Evolutionary conservation across 495 filamentous ascomycete species (phyloP).

Genomic region (Aspergillus steynii): DNA sequence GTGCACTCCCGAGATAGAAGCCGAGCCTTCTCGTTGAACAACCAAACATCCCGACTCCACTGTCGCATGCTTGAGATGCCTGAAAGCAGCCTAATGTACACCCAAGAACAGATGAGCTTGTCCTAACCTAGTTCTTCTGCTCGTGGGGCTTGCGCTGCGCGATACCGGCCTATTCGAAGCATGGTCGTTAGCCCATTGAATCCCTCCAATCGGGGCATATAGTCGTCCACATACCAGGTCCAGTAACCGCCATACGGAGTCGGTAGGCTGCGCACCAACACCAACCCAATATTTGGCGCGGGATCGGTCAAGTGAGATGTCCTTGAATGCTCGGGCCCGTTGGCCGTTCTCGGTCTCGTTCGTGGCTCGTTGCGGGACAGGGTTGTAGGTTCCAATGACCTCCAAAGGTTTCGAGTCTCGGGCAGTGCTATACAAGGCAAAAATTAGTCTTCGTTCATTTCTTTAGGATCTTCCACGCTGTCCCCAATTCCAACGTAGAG

Average conservation of each 20-base stretch:
- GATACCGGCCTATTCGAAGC: neutral
- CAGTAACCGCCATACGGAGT: constrained; percentile 83
- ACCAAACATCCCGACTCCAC: neutral
- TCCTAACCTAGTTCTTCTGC: neutral
- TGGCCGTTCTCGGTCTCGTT: constrained; percentile 62
- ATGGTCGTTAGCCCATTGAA: neutral
- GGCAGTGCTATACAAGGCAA: constrained; percentile 51
- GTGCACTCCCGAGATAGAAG: neutral
- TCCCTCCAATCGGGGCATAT: neutral
- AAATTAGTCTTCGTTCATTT: constrained; percentile 7
- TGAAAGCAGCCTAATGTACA: neutral
- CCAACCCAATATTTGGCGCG: constrained; percentile 95
- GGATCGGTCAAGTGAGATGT: constrained; percentile 79
- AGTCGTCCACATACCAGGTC: constrained; percentile 64
- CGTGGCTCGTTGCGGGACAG: constrained; percentile 67
- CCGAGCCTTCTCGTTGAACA: neutral
- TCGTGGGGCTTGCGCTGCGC: neutral
- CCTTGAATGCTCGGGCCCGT: constrained; percentile 67
- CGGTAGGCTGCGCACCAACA: constrained; percentile 91
- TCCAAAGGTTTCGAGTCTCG: constrained; percentile 85
- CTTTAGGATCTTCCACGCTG: constrained; percentile 37
- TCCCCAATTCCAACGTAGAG: neutral
- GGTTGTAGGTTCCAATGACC: constrained; percentile 94
- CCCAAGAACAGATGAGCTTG: neutral
- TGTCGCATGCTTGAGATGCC: neutral